These are phyloP conservation scores for Yamadazyma phyllophila DNA, from an alignment of 805 yeast species.

Conservation along the genomic window DNA sequence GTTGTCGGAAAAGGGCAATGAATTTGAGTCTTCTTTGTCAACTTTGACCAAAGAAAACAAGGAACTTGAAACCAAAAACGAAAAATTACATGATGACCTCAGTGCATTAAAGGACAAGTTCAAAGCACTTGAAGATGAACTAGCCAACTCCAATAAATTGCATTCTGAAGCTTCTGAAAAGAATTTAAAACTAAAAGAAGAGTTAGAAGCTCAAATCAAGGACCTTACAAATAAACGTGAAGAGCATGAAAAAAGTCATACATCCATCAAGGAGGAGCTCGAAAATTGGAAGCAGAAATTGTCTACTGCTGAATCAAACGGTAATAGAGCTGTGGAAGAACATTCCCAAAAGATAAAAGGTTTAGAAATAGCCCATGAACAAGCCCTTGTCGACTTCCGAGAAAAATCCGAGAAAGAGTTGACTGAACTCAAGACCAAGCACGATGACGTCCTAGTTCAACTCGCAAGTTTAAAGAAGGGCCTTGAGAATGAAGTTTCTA, in stretches of 20 bases:
- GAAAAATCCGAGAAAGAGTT: neutral
- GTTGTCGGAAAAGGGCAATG: neutral
- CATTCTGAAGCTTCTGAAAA: neutral
- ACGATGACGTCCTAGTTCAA: neutral
- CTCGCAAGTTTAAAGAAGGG: neutral
- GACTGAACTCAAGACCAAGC: neutral
- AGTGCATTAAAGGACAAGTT: neutral
- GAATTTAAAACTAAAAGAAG: neutral
- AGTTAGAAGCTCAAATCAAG: slow-evolving; percentile 3
- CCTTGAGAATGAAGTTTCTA: neutral
- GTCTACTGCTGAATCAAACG: slow-evolving; percentile 1
- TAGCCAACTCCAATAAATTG: neutral
- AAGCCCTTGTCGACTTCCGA: neutral
- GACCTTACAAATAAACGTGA: slow-evolving; percentile 3
- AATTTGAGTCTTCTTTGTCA: neutral
- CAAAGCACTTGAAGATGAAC: neutral
- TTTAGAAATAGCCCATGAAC: neutral
- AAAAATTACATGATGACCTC: neutral
- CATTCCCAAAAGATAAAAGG: neutral
- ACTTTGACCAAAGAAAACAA: neutral
- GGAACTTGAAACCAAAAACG: neutral
- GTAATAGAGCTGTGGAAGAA: slow-evolving; percentile 3
- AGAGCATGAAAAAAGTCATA: neutral
- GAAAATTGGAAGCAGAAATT: slow-evolving; percentile 9
- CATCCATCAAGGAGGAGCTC: neutral